These are phyloP conservation scores for Cystobasidium onofrii DNA, from an alignment of 768 basidiomycete species.

Conservation along the genomic window DNA sequence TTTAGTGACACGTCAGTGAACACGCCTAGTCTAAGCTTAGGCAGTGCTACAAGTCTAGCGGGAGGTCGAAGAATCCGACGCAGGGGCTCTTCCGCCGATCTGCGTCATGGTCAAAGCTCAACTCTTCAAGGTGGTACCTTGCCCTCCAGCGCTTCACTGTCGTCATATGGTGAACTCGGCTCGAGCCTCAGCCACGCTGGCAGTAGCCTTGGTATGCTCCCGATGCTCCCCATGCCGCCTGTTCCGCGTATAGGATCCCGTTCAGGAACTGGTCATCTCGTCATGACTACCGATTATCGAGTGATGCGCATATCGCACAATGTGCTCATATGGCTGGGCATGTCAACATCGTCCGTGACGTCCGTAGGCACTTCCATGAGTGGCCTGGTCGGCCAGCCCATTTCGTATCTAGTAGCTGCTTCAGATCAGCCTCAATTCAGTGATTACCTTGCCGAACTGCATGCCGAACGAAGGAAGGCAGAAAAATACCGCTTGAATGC, in stretches of 20 bases:
- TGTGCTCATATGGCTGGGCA: neutral
- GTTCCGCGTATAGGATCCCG: neutral
- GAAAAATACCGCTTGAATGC: neutral
- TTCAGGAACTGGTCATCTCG: neutral
- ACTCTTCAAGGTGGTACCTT: neutral
- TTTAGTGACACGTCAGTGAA: too few relatives aligned
- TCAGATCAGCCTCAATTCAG: neutral
- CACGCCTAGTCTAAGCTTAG: neutral
- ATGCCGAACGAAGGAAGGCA: neutral
- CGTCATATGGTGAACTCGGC: too few relatives aligned
- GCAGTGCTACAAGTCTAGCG: neutral
- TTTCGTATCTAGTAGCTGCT: neutral
- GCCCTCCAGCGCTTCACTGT: too few relatives aligned
- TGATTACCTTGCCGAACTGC: neutral
- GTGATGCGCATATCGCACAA: neutral
- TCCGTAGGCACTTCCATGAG: neutral
- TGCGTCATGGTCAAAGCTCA: neutral
- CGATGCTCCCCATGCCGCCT: neutral
- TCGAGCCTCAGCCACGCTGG: neutral
- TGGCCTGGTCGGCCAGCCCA: neutral
- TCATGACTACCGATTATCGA: neutral
- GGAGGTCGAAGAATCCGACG: neutral
- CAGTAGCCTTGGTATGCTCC: neutral
- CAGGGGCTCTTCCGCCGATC: neutral
- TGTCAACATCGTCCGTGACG: neutral